phyloP scores from a whole-genome alignment of 2,329 filamentous ascomycete species.

The Neobulgaria alba region DNA sequence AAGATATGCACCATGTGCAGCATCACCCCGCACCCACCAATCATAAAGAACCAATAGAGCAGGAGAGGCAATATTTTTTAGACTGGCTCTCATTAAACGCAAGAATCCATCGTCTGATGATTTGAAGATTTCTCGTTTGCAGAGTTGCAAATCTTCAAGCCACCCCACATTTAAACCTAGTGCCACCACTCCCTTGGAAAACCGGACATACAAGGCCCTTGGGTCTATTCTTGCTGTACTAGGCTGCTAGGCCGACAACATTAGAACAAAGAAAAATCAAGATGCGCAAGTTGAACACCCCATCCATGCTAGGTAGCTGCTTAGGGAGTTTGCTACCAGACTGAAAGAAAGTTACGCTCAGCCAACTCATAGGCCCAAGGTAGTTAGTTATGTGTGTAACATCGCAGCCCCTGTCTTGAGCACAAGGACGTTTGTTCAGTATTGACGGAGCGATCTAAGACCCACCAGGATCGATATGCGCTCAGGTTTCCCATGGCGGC shows the following conservation, averaged over 20 bases:
- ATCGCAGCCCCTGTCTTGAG: slow-evolving; percentile 8
- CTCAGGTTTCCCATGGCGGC: slow-evolving; percentile 10
- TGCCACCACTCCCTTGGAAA: slow-evolving; percentile 1
- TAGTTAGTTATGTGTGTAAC: too few species aligned
- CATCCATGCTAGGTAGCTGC: too few species aligned
- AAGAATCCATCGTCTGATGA: slow-evolving; percentile 6
- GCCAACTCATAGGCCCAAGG: too few species aligned
- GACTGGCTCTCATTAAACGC: background rate
- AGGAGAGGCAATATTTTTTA: too few species aligned
- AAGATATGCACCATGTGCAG: background rate
- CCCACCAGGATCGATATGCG: slow-evolving; percentile 9
- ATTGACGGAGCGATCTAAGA: slow-evolving; percentile 1
- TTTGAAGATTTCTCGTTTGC: slow-evolving; percentile 7
- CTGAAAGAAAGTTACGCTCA: too few species aligned
- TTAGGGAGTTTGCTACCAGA: too few species aligned
- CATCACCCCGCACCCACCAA: too few species aligned
- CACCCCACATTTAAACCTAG: slow-evolving; percentile 1
- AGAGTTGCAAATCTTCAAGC: background rate
- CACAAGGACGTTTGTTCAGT: background rate
- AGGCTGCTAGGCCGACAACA: slow-evolving; percentile 5
- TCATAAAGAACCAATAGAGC: background rate
- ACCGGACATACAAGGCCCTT: background rate
- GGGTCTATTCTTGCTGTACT: background rate
- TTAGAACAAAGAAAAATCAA: background rate
- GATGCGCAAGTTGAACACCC: slow-evolving; percentile 5